phyloP scores from a whole-genome alignment of 2,329 filamentous ascomycete genomes.

The Remersonia thermophila region DNA sequence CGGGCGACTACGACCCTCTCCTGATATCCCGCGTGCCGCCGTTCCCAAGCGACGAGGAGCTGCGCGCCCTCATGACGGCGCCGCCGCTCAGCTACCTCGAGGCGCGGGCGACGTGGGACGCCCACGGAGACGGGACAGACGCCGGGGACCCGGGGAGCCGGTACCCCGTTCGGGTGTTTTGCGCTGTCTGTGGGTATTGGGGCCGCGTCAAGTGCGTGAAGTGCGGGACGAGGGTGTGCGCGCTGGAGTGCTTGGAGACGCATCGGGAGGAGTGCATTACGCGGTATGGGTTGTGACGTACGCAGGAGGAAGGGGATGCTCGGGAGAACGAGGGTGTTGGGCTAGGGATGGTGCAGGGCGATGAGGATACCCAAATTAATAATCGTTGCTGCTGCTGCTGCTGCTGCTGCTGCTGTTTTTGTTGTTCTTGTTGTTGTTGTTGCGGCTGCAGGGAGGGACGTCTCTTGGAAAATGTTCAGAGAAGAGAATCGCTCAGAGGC shows the following conservation, averaged over 20 bases:
- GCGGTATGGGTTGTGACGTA: conserved; percentile 45
- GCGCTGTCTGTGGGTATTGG: conserved; percentile 75
- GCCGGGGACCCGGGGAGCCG: conserved; percentile 5
- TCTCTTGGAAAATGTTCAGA: no score
- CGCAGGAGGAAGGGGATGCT: conserved; percentile 8
- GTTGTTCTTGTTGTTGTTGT: no score
- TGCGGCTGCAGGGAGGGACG: no score
- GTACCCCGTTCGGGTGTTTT: conserved; percentile 55
- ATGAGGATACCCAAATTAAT: no score
- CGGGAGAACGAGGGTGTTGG: background rate
- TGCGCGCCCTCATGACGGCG: conserved; percentile 49
- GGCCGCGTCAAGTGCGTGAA: conserved; percentile 63
- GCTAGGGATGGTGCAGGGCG: no score
- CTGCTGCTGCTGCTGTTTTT: no score
- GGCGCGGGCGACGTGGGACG: conserved; percentile 37
- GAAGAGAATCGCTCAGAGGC: no score
- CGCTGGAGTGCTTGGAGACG: conserved; percentile 58
- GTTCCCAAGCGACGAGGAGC: conserved; percentile 46
- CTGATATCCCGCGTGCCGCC: conserved; percentile 46
- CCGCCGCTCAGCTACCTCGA: conserved; percentile 58
- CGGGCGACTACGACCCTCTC: conserved; percentile 43
- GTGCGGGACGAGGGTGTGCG: conserved; percentile 68
- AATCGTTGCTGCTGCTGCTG: no score
- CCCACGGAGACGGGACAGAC: conserved; percentile 18
- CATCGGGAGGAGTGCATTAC: conserved; percentile 63